Conservation (phyloP, 1,284 basidiomycete genomes). For the Ceratobasidium sp. region DNA sequence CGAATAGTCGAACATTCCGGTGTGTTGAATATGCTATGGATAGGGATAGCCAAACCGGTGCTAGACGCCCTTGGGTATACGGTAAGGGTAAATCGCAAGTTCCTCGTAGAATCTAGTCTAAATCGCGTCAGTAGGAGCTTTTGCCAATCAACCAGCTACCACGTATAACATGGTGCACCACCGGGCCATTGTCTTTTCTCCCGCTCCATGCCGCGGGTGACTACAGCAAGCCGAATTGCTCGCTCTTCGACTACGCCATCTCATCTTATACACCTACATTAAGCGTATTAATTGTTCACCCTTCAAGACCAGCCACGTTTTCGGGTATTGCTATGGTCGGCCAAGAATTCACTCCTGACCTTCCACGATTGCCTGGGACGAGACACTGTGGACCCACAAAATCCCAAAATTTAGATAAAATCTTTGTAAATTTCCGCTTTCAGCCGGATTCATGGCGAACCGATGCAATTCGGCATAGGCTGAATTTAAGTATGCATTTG, state of each 20-base stretch:
- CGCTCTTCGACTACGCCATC: slow-evolving; percentile 56
- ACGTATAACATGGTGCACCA: slow-evolving; percentile 65
- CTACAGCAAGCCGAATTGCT: slow-evolving; percentile 45
- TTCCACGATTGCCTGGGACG: background rate
- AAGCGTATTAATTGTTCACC: slow-evolving; percentile 51
- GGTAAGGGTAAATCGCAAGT: too few species aligned
- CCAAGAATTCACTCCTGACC: background rate
- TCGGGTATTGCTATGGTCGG: background rate
- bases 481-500: too few species aligned
- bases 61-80: slow-evolving; percentile 46
- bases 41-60: background rate
- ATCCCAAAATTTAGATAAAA: too few species aligned
- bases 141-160: slow-evolving; percentile 49
- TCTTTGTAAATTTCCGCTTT: too few species aligned
- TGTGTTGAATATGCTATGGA: background rate
- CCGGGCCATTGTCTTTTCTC: slow-evolving; percentile 55
- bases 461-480: too few species aligned
- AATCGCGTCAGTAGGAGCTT: slow-evolving; percentile 38
- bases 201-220: slow-evolving; percentile 62
- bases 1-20: too few species aligned
- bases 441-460: too few species aligned
- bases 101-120: too few species aligned
- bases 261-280: slow-evolving; percentile 61
- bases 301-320: background rate
- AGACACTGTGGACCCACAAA: too few species aligned